Evolutionary conservation across 2,329 filamentous ascomycete genomes (phyloP).

Genomic region (Paecilomyces variotii): DNA sequence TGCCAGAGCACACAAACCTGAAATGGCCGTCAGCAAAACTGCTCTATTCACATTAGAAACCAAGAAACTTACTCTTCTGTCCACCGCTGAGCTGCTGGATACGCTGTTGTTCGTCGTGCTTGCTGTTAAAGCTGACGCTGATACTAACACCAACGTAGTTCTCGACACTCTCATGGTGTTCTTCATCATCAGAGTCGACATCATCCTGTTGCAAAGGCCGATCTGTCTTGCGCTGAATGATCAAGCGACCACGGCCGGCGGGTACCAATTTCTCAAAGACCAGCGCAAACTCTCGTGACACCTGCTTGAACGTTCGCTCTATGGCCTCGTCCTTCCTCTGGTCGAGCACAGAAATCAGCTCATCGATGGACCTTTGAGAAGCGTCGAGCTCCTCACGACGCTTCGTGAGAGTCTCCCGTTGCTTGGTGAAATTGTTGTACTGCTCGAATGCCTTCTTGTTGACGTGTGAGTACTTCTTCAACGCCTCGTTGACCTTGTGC

Average conservation of each 20-base stretch:
- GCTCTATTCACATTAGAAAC: background rate
- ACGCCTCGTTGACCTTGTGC: slow-evolving; percentile 81
- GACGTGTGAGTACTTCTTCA: slow-evolving; percentile 96
- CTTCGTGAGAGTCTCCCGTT: slow-evolving; percentile 77
- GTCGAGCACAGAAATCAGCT: slow-evolving; percentile 85
- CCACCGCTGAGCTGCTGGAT: slow-evolving; percentile 96
- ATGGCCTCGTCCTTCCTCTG: slow-evolving; percentile 97
- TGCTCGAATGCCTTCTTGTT: slow-evolving; percentile 99
- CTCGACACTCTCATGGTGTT: slow-evolving; percentile 61
- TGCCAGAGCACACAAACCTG: slow-evolving; percentile 89
- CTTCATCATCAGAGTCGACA: slow-evolving; percentile 57
- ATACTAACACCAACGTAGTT: slow-evolving; percentile 96
- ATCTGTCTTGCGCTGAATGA: slow-evolving; percentile 88
- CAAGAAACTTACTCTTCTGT: slow-evolving; percentile 73
- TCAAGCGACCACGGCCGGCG: slow-evolving; percentile 78
- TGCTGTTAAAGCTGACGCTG: slow-evolving; percentile 96
- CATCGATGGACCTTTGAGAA: slow-evolving; percentile 79
- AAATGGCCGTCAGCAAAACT: slow-evolving; percentile 1
- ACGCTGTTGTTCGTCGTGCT: slow-evolving; percentile 94
- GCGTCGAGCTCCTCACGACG: slow-evolving; percentile 80
- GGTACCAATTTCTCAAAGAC: slow-evolving; percentile 95
- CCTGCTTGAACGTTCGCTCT: slow-evolving; percentile 96
- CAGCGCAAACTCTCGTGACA: slow-evolving; percentile 82
- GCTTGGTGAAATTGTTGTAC: slow-evolving; percentile 92
- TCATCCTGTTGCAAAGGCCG: slow-evolving; percentile 56